Evolutionary conservation across 2,329 filamentous ascomycete genomes (phyloP).

Genomic region (Endothia cerciana): DNA sequence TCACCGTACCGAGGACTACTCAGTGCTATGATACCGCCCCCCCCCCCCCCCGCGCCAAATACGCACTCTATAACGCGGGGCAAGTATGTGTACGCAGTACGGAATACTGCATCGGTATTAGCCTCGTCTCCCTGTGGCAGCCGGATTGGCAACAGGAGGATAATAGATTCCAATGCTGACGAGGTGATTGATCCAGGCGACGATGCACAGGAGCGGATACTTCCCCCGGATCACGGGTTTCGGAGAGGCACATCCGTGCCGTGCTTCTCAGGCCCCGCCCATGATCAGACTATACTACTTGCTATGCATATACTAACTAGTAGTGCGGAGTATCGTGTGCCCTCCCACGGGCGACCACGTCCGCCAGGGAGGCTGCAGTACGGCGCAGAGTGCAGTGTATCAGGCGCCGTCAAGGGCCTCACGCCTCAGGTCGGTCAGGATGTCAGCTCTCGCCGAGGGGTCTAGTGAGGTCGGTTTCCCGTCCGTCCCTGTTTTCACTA

Average conservation of each 20-base stretch:
- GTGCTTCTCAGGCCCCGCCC: background rate
- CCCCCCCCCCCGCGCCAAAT: too few relatives aligned
- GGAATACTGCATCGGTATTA: conserved; percentile 1
- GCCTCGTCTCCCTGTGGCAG: background rate
- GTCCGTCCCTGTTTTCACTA: too few relatives aligned
- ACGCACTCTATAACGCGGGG: too few relatives aligned
- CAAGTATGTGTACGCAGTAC: background rate
- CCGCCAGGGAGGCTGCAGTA: background rate
- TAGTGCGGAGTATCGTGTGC: background rate
- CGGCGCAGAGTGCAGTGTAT: background rate
- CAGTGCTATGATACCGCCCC: background rate
- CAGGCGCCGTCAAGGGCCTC: background rate
- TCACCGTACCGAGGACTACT: too few relatives aligned
- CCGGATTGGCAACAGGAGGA: background rate
- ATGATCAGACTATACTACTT: background rate
- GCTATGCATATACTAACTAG: background rate
- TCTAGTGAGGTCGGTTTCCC: too few relatives aligned
- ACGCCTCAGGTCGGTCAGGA: background rate
- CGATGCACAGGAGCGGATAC: background rate
- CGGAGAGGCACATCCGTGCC: background rate
- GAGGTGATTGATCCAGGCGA: background rate
- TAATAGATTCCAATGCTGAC: background rate
- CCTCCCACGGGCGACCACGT: background rate
- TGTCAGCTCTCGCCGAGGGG: too few relatives aligned
- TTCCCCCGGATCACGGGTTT: background rate